Evolutionary conservation across 2,329 filamentous ascomycete genomes (phyloP), one percentile per base, ranked within the genome.

Genomic region (Fusarium coicis): DNA sequence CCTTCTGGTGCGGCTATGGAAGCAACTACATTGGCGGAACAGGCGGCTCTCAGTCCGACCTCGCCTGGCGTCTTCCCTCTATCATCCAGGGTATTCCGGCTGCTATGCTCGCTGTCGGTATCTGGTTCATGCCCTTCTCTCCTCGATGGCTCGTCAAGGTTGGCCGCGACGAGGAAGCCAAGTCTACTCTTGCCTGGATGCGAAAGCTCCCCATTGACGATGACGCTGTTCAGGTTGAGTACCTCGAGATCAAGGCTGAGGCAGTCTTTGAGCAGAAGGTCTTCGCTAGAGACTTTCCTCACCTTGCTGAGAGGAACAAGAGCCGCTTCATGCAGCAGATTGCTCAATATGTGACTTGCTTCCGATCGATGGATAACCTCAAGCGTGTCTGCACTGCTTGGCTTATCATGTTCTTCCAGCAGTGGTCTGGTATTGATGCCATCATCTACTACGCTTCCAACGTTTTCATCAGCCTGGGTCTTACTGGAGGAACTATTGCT

Each of bases 221-320:
- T 75, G 90, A 93, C 54, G 85, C 93, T 0, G 87, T 96, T 39
- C 89, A 93, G 73, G 84, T 93, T 6, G 93, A 96, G 77, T 94
- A 92, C 77, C 87, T 93, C n/a, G 93, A 96, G 79, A 95, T 96
- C 83, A 93, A 93, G 80, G 92, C 93, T 0, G 92, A 94, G 80
- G 90, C 89, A 0, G 81, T 93, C 34, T 96, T 96, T 75, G 93
- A 96, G 81, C 93, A 94, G 81, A 88, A 90, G 39, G 90, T 89
- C 2, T 85, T 92, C 15, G 87, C 88, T 0, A 90, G 92, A 70
- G 85, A 91, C 30, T 87, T 87, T 63, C 85, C 86, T 4, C 81
- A 83, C 16, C 66, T 73, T 11, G 83, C 82, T 21, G 82, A 82
- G 64, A 80, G 83, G 63, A 79, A 82, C 62, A 80, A 82, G 40